Evolutionary conservation across 441 rosid genomes (phyloP).

Genomic region (Bocquillonia castaneifolia): DNA sequence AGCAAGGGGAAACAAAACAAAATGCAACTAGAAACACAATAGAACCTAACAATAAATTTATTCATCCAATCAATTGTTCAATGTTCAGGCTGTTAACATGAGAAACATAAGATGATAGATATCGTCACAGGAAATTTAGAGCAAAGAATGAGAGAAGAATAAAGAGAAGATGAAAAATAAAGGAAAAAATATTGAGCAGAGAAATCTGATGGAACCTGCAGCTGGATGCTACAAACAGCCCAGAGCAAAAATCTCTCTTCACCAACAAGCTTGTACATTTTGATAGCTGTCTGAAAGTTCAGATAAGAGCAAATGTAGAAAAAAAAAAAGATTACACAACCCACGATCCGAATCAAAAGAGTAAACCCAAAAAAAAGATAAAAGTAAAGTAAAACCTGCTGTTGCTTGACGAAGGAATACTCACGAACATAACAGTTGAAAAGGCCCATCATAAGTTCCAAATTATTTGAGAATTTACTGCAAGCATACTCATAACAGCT

Average conservation of each 20-base stretch:
- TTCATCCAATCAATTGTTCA: background rate
- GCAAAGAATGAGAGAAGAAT: background rate
- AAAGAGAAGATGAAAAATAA: background rate
- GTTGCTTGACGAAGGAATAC: conserved; percentile 93
- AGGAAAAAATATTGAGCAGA: background rate
- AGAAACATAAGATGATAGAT: background rate
- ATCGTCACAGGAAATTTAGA: background rate
- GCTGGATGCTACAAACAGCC: conserved; percentile 99
- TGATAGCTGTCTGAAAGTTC: conserved; percentile 87
- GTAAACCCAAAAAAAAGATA: no score
- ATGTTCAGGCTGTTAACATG: background rate
- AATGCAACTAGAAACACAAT: background rate
- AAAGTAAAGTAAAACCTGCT: conserved; percentile 58
- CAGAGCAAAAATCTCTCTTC: conserved; percentile 96
- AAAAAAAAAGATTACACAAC: background rate
- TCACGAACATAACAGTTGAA: conserved; percentile 96
- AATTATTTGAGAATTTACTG: conserved; percentile 65
- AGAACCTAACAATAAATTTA: background rate
- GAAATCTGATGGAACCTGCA: conserved; percentile 57
- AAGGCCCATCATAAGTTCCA: conserved; percentile 95
- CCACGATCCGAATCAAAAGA: background rate
- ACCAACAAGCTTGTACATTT: conserved; percentile 91
- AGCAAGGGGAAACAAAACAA: background rate
- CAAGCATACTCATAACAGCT: conserved; percentile 89
- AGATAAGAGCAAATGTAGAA: conserved; percentile 19